A percentile compares a stretch with the other conserved stretches of the same genome.
phyloP scores from a whole-genome alignment of 2,329 filamentous ascomycete genomes.

The Sporothrix humicola region DNA sequence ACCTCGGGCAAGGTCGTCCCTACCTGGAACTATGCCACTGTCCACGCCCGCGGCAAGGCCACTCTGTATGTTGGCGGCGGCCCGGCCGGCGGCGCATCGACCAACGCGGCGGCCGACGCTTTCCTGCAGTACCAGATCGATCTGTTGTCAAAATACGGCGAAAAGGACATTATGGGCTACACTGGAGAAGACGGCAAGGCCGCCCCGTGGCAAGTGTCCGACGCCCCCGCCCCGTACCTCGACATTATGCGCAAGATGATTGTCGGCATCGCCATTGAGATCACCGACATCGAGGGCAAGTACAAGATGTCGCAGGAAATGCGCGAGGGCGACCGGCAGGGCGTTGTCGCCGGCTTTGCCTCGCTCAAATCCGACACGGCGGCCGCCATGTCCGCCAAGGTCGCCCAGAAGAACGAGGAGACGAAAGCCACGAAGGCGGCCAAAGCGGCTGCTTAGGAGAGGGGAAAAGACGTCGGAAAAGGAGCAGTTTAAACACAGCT shows the following conservation, averaged over 20 bases:
- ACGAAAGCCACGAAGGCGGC: neutral
- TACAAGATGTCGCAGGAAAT: constrained; percentile 72
- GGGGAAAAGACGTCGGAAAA: too few relatives aligned
- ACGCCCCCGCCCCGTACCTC: constrained; percentile 63
- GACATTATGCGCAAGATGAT: constrained; percentile 63
- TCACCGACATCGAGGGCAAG: constrained; percentile 63
- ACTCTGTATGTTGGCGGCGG: constrained; percentile 57
- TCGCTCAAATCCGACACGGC: constrained; percentile 44
- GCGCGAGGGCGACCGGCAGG: constrained; percentile 57
- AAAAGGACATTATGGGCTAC: constrained; percentile 63
- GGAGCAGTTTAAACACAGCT: too few relatives aligned
- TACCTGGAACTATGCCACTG: constrained; percentile 73
- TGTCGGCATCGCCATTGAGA: constrained; percentile 64
- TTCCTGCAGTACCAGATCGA: constrained; percentile 60
- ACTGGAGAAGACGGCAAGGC: constrained; percentile 45
- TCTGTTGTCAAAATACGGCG: constrained; percentile 56
- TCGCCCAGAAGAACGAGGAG: constrained; percentile 38
- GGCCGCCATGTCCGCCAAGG: constrained; percentile 44
- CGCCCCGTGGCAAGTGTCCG: constrained; percentile 60
- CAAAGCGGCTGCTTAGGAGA: neutral
- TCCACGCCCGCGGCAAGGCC: constrained; percentile 66
- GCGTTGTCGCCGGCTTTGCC: constrained; percentile 63
- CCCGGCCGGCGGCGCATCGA: constrained; percentile 46
- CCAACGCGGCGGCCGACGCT: constrained; percentile 47
- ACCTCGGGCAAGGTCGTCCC: constrained; percentile 69